Base-by-base conservation (phyloP, 2,329 filamentous ascomycete genomes). In the Calonectria pauciramosa region DNA sequence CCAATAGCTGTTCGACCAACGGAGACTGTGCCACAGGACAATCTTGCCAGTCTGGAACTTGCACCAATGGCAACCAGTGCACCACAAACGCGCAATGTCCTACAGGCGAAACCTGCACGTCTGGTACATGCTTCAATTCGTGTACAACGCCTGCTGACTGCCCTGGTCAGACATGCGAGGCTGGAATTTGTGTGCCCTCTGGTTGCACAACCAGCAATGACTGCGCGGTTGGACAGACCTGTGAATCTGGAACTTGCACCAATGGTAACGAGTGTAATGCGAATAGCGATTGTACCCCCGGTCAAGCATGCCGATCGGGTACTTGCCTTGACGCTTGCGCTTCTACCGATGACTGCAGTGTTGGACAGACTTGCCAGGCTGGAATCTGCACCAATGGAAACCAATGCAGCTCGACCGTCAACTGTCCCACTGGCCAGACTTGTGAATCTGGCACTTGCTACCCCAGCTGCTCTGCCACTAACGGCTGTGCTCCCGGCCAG, bases 321-420 rank as follows among this genome's bases (percentile, higher is more conserved):
- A 71, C 69, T 4, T 71, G 69, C 4, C 36, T 68, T 10, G 23
- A 36, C 3, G 34, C 66, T 16, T 68, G 66, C 11, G 20, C 51
- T 13, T 56, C 66, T 13, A 23, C 34, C 2, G 20, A 18, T 20
- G 66, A 70, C 14, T 70, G 68, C 28, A 23, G 11, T 14, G 16
- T 49, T 20, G 67, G 41, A 9, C 38, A 70, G 18, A 51, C 18
- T 30, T 72, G 70, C 10, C 30, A 52, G 20, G 26, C 32, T 1
- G 64, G 70, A n/a, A 20, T 44, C 18, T 72, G 70, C n/a, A 34
- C 30, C 23, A 41, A 63, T 30, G 56, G 56, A 28, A 63, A 28
- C 28, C 26, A 18, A 14, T 63, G 56, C 34, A 63, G 14, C 7
- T 26, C 34, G 4, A 41, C 38, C 7, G 28, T 13, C 16, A 38